These are phyloP conservation scores for Epichloe gansuensis DNA, from an alignment of 2,329 filamentous ascomycete genomes.

Conservation along the genomic window DNA sequence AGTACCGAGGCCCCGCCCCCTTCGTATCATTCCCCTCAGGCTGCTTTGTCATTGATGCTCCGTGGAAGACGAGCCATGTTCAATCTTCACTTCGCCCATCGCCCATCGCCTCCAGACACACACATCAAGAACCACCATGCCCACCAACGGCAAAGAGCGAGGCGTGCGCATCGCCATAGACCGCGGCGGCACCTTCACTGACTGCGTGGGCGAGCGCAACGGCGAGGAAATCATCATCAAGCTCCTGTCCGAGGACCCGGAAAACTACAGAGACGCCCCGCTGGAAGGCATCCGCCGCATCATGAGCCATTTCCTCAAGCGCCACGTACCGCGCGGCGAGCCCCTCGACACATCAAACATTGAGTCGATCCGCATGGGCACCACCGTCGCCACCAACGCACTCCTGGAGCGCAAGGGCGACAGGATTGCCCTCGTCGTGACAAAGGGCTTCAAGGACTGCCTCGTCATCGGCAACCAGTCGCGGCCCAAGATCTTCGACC, in stretches of 20 bases:
- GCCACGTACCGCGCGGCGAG: slow-evolving; percentile 20
- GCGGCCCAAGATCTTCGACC: slow-evolving; percentile 59
- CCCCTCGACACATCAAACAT: slow-evolving; percentile 22
- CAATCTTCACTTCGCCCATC: too few relatives aligned
- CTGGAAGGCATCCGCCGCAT: slow-evolving; percentile 54
- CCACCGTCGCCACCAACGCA: slow-evolving; percentile 66
- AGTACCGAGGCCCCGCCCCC: too few relatives aligned
- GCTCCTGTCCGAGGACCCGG: slow-evolving; percentile 57
- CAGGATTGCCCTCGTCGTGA: slow-evolving; percentile 55
- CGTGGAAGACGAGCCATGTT: too few relatives aligned
- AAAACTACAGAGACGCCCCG: slow-evolving; percentile 61
- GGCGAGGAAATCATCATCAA: slow-evolving; percentile 59
- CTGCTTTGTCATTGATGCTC: too few relatives aligned
- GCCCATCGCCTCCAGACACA: too few relatives aligned
- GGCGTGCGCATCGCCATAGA: slow-evolving; percentile 22
- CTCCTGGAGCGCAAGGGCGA: slow-evolving; percentile 65
- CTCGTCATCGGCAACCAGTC: slow-evolving; percentile 63
- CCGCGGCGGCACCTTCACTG: slow-evolving; percentile 47
- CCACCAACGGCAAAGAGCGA: slow-evolving; percentile 58
- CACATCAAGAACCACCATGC: too few relatives aligned
- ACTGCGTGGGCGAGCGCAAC: slow-evolving; percentile 53
- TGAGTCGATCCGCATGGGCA: slow-evolving; percentile 68
- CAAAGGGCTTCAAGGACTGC: slow-evolving; percentile 60
- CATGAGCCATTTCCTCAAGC: slow-evolving; percentile 20
- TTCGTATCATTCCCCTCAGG: too few relatives aligned